Evolutionary conservation across 23 red algal species (phyloP), one percentile per base, ranked within the genome.

Genomic region (Agarophyton chilense): DNA sequence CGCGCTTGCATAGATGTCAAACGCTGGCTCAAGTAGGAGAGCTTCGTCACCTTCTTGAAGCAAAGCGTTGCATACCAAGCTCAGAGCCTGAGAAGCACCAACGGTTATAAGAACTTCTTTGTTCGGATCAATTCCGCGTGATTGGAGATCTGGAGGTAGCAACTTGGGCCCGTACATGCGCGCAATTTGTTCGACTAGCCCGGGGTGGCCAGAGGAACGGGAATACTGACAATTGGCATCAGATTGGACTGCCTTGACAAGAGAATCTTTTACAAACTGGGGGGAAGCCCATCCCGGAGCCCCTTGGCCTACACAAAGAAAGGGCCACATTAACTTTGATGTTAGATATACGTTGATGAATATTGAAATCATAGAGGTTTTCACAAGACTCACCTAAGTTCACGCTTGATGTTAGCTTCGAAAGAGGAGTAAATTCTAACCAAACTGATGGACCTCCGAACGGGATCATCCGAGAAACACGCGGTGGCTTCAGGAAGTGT

Each of bases 341-440:
- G 60, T 77, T 49, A 83, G 53, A 34, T 0, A 83, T 43, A 24
- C 19, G 12, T 33, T 53, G 46, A 82, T 42, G 31, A 58, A 56
- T 13, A 82, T 43, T 25, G 49, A 77, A 50, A n/a, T 53, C 72
- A n/a, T 1, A 8, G 4, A 50, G 24, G 43, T 52, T 28, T 10
- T 22, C 17, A 35, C 7, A 43, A 80, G 24, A 84, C 82, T 73
- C 65, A 87, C 96, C 96, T 12, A 98, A 83, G 80, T 98, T 98
- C 31, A 98, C 71, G 36, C 92, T 53, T 10, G 61, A 42, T 6
- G 82, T 81, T 1, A 89, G 82, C 11, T 83, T 58, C 12, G 96
- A 79, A 28, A 98, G 89, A 50, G 92, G 92, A 25, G 79, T 92
- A 60, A 95, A 95, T 56, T 98, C 96, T 28, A 95, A 71, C 96